These are phyloP conservation scores for Eucalyptus leucophloia DNA, from an alignment of 345 rosid genomes.

Conservation along the genomic window DNA sequence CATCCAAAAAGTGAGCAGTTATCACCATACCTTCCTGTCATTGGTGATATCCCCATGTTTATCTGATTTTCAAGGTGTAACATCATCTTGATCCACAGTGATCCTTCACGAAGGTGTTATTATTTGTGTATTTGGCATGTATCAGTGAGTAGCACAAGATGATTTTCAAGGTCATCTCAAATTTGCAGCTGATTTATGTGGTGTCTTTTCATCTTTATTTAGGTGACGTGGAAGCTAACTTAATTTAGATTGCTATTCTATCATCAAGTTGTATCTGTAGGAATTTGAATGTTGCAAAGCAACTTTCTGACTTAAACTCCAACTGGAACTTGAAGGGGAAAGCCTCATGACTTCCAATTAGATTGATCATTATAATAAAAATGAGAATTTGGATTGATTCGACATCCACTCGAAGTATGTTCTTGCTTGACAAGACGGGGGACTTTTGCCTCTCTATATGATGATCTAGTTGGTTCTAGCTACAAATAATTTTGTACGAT, in stretches of 20 bases:
- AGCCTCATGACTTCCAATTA: not conserved
- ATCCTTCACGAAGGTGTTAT: not conserved
- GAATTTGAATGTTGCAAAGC: not conserved
- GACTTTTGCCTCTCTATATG: not conserved
- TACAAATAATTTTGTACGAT: not conserved
- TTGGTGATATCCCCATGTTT: not conserved
- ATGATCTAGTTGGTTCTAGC: not conserved
- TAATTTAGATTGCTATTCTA: not conserved
- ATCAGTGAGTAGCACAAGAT: not conserved
- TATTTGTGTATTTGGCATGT: not conserved
- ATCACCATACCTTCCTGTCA: not conserved
- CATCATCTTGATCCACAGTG: not conserved
- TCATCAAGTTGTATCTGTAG: not conserved
- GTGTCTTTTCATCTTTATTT: not conserved
- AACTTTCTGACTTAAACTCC: not conserved
- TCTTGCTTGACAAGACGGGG: not conserved
- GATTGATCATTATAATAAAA: not conserved
- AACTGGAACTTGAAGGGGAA: not conserved
- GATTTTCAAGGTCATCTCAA: not conserved
- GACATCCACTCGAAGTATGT: not conserved
- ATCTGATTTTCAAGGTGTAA: not conserved
- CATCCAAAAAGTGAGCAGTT: conserved; percentile 49
- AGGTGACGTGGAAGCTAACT: not conserved
- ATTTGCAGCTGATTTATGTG: not conserved
- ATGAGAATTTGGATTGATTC: not conserved